These are phyloP conservation scores for Eremothecium sinecaudum DNA, from an alignment of 1,139 yeast genomes.

Conservation along the genomic window DNA sequence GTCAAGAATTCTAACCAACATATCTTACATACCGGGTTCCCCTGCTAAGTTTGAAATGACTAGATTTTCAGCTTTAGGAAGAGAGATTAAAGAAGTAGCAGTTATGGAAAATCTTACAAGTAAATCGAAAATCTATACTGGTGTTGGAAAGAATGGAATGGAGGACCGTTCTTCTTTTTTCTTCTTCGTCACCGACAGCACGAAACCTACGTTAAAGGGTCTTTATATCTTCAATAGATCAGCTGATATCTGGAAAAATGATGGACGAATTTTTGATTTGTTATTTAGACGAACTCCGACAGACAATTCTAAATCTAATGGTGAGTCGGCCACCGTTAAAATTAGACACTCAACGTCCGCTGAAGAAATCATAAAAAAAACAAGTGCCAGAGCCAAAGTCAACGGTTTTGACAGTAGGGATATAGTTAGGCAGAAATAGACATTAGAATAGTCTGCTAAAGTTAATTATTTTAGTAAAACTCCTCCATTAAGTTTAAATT, in stretches of 20 bases:
- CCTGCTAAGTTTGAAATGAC: conserved; percentile 18
- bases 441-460: background rate
- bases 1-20: conserved; percentile 24
- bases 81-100: conserved; percentile 12
- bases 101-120: conserved; percentile 16
- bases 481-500: conserved; percentile 12
- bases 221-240: conserved; percentile 26
- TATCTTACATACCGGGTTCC: conserved; percentile 20
- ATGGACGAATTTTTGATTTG: conserved; percentile 26
- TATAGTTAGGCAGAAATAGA: conserved; percentile 5
- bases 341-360: background rate
- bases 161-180: conserved; percentile 25
- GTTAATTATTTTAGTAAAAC: background rate
- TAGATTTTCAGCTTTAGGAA: conserved; percentile 19
- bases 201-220: conserved; percentile 15
- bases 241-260: conserved; percentile 24
- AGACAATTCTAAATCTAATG: background rate
- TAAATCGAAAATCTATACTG: conserved; percentile 23
- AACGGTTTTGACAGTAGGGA: conserved; percentile 22
- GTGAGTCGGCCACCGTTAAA: background rate
- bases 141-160: conserved; percentile 27
- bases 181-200: conserved; percentile 20
- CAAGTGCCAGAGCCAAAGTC: conserved; percentile 88
- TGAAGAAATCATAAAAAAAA: background rate
- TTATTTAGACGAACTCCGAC: conserved; percentile 20